Evolutionary conservation across 495 filamentous ascomycete genomes (phyloP).

Genomic region (Hyaloscypha bicolor): DNA sequence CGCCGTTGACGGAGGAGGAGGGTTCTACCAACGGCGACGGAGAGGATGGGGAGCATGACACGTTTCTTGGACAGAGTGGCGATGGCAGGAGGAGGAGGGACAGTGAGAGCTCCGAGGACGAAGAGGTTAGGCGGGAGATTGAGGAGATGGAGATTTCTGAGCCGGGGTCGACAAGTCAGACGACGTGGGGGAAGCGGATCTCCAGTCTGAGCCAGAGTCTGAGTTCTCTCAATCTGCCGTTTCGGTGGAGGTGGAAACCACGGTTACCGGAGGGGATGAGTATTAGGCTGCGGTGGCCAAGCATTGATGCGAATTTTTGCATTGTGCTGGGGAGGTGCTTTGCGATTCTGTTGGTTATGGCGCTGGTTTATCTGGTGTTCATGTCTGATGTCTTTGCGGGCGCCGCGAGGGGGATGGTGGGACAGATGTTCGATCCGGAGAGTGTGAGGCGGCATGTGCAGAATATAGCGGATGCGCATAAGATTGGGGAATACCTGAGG

Average conservation of each 20-base stretch:
- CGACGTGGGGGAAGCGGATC: conserved; percentile 54
- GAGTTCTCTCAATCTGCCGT: conserved; percentile 33
- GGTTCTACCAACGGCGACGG: conserved; percentile 54
- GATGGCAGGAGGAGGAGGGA: conserved; percentile 13
- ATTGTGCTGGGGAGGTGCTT: conserved; percentile 70
- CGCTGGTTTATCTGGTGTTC: conserved; percentile 80
- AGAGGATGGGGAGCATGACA: conserved; percentile 22
- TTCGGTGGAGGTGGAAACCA: conserved; percentile 27
- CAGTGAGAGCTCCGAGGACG: conserved; percentile 45
- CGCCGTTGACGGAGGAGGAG: conserved; percentile 28
- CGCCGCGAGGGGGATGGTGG: conserved; percentile 50
- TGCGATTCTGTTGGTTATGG: conserved; percentile 72
- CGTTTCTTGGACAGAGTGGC: conserved; percentile 25
- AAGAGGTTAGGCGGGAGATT: conserved; percentile 75
- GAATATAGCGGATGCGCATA: conserved; percentile 61
- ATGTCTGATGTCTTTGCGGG: conserved; percentile 76
- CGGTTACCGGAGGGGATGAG: conserved; percentile 30
- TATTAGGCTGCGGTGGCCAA: conserved; percentile 30
- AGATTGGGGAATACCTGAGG: conserved; percentile 69
- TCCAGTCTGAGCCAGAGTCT: conserved; percentile 47
- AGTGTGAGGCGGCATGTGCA: conserved; percentile 71
- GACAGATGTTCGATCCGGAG: conserved; percentile 64
- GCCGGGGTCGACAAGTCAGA: conserved; percentile 43
- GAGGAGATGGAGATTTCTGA: conserved; percentile 90
- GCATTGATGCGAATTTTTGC: conserved; percentile 40